Percentiles rank a stretch among this genome's conserved stretches.
These are phyloP conservation scores for Senna siamea DNA, from an alignment of 306 rosid genomes.

Conservation along the genomic window DNA sequence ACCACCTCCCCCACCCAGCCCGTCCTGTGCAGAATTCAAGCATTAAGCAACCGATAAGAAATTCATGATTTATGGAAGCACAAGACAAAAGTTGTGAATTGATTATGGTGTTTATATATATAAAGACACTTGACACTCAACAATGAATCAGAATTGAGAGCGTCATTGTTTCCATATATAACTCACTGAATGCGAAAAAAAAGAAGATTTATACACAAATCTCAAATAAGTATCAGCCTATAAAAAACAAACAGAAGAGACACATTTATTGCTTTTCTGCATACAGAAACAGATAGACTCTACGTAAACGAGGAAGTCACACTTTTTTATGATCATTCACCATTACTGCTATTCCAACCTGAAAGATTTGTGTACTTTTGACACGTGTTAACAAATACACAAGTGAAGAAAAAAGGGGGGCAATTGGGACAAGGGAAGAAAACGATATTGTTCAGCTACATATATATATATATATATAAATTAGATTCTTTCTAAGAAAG, in stretches of 20 bases:
- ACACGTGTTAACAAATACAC: slow-evolving; percentile 26
- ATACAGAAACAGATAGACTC: slow-evolving; percentile 40
- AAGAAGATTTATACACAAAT: slow-evolving; percentile 20
- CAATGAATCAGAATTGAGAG: slow-evolving; percentile 24
- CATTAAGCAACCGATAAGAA: slow-evolving; percentile 24
- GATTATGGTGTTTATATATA: background rate
- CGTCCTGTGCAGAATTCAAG: too few relatives aligned
- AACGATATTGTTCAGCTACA: slow-evolving; percentile 5
- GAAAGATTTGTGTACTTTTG: slow-evolving; percentile 5
- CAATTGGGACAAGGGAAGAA: background rate
- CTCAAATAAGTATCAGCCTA: slow-evolving; percentile 23
- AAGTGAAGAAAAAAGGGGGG: background rate
- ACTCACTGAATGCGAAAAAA: slow-evolving; percentile 9
- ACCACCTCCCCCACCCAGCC: too few relatives aligned
- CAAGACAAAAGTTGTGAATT: background rate
- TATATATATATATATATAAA: background rate
- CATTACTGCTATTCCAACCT: slow-evolving; percentile 13
- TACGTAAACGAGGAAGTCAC: slow-evolving; percentile 36
- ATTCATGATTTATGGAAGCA: slow-evolving; percentile 20
- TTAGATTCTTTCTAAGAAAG: slow-evolving; percentile 23
- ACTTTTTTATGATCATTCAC: slow-evolving; percentile 38
- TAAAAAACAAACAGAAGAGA: slow-evolving; percentile 8
- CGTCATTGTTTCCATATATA: slow-evolving; percentile 20
- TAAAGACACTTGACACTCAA: slow-evolving; percentile 20
- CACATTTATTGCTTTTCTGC: slow-evolving; percentile 40